Evolutionary conservation across 2,329 filamentous ascomycete species (phyloP), one percentile per base, ranked within the genome.

Genomic region (Ophiocordyceps sinensis): DNA sequence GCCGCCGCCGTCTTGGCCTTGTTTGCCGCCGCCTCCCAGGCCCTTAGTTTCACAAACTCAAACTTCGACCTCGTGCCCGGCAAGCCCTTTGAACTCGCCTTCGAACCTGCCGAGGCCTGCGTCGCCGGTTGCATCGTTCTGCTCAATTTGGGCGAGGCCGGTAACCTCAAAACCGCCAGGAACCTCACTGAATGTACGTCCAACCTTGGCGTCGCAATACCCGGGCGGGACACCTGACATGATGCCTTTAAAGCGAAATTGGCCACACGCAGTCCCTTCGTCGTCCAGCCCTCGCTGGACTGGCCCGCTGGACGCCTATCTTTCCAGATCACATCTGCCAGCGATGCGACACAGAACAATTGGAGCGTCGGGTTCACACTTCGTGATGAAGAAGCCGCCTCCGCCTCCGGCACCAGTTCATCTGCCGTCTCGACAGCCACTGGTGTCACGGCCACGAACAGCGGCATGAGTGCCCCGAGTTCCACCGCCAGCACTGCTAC

Each of bases 91-190:
- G 54, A 50, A 38, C 50, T 63, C 47, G 49, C 44, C 28, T 62
- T 46, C 51, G 35, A 14, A 2, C 7, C 13, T 15, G 19, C 4
- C 19, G 7, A 44, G 13, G 57, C 55, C 37, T 63, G 61, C 36
- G 48, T 50, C 2, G 17, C 13, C 28, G 54, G 54, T 45, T 63
- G 61, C 56, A 59, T n/a, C n/a, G n/a, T n/a, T n/a, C n/a, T n/a
- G n/a, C n/a, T n/a, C n/a, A n/a, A n/a, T n/a, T n/a, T n/a, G n/a
- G n/a, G n/a, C n/a, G n/a, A n/a, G n/a, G n/a, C n/a, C n/a, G n/a
- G n/a, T n/a, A n/a, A n/a, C n/a, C n/a, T n/a, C n/a, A n/a, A n/a
- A n/a, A n/a, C n/a, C n/a, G n/a, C n/a, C n/a, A n/a, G n/a, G 19
- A 19, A 19, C 3, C 19, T 19, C 19, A 19, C 19, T 3, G 54